A percentile compares a stretch with the other conserved stretches of the same genome.
These are phyloP conservation scores for Nakazawaea populi DNA, from an alignment of 805 yeast species.

Conservation along the genomic window DNA sequence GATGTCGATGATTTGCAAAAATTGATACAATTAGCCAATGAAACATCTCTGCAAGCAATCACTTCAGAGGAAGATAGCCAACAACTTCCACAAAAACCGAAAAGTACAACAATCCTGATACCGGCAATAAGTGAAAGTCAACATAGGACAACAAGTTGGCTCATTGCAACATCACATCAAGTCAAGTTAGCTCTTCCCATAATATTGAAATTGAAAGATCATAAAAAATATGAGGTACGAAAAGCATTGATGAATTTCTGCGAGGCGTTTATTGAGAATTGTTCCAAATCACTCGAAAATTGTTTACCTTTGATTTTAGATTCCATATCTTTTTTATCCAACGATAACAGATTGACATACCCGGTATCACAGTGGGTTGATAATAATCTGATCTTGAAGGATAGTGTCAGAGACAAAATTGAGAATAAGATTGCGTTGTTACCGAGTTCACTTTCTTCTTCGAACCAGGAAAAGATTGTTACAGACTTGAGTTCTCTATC, in stretches of 20 bases:
- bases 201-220: slow-evolving; percentile 21
- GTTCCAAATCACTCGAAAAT: slow-evolving; percentile 28
- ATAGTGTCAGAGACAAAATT: slow-evolving; percentile 9
- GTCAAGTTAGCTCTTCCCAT: slow-evolving; percentile 38
- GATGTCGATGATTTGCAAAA: slow-evolving; percentile 14
- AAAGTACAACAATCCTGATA: neutral
- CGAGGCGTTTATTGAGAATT: slow-evolving; percentile 22
- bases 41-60: slow-evolving; percentile 11
- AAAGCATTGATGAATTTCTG: slow-evolving; percentile 25
- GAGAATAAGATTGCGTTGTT: slow-evolving; percentile 14
- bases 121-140: slow-evolving; percentile 6
- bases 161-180: slow-evolving; percentile 47
- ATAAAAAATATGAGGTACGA: slow-evolving; percentile 28
- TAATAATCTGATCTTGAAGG: slow-evolving; percentile 6
- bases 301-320: slow-evolving; percentile 32
- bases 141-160: slow-evolving; percentile 46
- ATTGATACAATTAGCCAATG: slow-evolving; percentile 10
- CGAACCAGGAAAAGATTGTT: slow-evolving; percentile 19
- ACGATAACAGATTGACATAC: neutral
- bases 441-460: slow-evolving; percentile 17
- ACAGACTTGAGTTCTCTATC: slow-evolving; percentile 2
- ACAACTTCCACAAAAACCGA: neutral
- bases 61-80: neutral
- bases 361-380: neutral
- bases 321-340: slow-evolving; percentile 17